Evolutionary conservation across 108 stramenopile genomes (phyloP).

Genomic region (Cyclotella choctawhatcheeana): DNA sequence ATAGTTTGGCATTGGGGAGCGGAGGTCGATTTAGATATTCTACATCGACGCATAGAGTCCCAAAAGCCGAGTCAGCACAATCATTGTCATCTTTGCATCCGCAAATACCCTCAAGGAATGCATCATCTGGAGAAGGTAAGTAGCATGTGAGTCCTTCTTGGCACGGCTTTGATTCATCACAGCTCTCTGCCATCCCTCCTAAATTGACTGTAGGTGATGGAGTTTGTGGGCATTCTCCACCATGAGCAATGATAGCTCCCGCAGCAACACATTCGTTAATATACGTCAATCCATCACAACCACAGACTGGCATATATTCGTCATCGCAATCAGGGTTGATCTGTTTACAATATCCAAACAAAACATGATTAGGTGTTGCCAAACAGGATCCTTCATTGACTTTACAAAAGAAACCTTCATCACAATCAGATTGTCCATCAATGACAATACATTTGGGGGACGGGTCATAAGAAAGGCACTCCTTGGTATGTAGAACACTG

Average conservation of each 20-base stretch:
- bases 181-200: neutral
- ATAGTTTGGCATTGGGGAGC: neutral
- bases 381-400: neutral
- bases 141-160: neutral
- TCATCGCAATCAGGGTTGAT: neutral
- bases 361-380: neutral
- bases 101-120: neutral
- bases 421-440: neutral
- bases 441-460: neutral
- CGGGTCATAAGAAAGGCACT: neutral
- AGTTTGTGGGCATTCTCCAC: neutral
- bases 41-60: neutral
- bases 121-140: neutral
- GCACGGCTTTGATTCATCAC: neutral
- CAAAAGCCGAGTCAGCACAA: neutral
- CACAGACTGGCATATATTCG: slow-evolving; percentile 1
- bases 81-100: neutral
- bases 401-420: neutral
- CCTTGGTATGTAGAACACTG: neutral
- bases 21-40: neutral
- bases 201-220: neutral
- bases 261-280: neutral
- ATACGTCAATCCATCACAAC: slow-evolving; percentile 14
- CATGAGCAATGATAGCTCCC: neutral
- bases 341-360: neutral